phyloP scores from a whole-genome alignment of 83 land plant species.

The Thuja plicata region DNA sequence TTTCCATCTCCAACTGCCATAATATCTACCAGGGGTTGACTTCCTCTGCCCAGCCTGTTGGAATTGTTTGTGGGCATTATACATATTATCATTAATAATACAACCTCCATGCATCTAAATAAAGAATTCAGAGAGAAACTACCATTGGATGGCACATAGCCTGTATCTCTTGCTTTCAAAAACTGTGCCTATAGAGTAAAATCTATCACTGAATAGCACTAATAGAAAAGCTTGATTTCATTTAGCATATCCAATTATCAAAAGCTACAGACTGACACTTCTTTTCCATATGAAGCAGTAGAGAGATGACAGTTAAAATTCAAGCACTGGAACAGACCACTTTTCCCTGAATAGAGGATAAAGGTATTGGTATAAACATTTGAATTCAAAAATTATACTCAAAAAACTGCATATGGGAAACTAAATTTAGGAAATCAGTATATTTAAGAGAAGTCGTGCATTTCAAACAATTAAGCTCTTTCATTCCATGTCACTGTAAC shows the following conservation, averaged over 20 bases:
- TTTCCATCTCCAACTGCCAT: not conserved
- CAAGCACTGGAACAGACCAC: not conserved
- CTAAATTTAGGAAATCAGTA: not conserved
- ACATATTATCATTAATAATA: not conserved
- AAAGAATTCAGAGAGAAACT: not conserved
- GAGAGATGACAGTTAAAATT: not conserved
- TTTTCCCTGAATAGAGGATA: not conserved
- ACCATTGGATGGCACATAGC: not conserved
- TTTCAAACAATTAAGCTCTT: not conserved
- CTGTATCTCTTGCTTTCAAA: not conserved
- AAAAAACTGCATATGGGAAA: not conserved
- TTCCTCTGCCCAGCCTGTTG: not conserved
- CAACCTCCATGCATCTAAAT: not conserved
- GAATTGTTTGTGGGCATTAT: not conserved
- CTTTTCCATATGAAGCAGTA: not conserved
- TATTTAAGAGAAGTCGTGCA: not conserved
- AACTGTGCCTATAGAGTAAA: not conserved
- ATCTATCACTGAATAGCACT: not conserved
- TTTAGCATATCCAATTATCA: not conserved
- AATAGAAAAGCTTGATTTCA: not conserved
- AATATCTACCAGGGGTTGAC: not conserved
- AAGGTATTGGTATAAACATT: not conserved
- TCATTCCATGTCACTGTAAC: not conserved
- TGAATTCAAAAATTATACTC: not conserved
- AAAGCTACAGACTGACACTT: not conserved